Evolutionary conservation across 1,284 basidiomycete species (phyloP).

Genomic region (Fomitopsis pinicola): DNA sequence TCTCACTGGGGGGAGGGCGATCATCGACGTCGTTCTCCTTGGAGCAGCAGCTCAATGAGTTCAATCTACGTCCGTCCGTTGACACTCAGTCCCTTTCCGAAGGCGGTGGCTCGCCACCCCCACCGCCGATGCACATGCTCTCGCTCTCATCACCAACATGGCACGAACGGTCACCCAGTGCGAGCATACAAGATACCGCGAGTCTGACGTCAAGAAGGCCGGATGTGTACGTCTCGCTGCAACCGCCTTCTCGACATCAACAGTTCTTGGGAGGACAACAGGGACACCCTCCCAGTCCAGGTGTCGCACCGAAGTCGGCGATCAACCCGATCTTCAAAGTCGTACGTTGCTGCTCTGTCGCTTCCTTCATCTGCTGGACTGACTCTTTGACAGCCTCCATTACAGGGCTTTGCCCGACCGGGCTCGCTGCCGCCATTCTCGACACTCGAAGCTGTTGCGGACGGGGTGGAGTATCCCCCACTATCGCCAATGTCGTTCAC

Average conservation of each 20-base stretch:
- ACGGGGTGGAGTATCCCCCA: conserved; percentile 55
- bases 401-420: conserved; percentile 34
- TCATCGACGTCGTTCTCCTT: conserved; percentile 81
- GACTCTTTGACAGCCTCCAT: conserved; percentile 41
- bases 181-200: conserved; percentile 23
- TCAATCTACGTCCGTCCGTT: conserved; percentile 69
- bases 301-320: conserved; percentile 54
- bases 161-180: conserved; percentile 21
- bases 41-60: conserved; percentile 79
- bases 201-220: conserved; percentile 19
- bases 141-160: conserved; percentile 60
- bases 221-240: conserved; percentile 34
- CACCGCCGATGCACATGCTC: conserved; percentile 68
- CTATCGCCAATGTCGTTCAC: conserved; percentile 71
- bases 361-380: conserved; percentile 8
- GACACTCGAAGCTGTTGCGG: conserved; percentile 76
- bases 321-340: conserved; percentile 93
- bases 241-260: conserved; percentile 45
- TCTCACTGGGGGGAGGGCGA: conserved; percentile 58
- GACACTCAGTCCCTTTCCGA: conserved; percentile 58
- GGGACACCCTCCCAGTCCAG: conserved; percentile 45
- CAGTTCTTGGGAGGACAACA: conserved; percentile 23
- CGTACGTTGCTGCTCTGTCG: conserved; percentile 47
- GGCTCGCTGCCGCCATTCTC: conserved; percentile 69
- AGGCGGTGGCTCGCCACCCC: conserved; percentile 47